phyloP scores from a whole-genome alignment of 106 monocot species.

The Apostasia shenzhenica region DNA sequence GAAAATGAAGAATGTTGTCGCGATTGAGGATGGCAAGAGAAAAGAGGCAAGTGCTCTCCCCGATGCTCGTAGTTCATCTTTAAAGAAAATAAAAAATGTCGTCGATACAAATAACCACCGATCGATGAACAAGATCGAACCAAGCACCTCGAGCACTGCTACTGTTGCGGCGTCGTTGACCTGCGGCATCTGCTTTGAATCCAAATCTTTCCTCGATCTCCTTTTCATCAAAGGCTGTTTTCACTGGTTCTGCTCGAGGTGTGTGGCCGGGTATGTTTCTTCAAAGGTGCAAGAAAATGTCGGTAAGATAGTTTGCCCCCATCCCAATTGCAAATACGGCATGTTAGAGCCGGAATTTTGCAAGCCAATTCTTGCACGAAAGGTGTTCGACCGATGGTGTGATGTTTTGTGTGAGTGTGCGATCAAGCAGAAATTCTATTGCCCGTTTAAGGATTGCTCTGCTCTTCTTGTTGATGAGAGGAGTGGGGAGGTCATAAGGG shows the following conservation, averaged over 20 bases:
- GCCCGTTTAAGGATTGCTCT: conserved; percentile 15
- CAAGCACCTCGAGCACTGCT: background rate
- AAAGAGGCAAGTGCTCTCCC: no score
- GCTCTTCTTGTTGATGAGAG: background rate
- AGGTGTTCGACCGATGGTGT: conserved; percentile 11
- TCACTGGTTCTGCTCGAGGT: conserved; percentile 3
- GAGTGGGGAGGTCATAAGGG: background rate
- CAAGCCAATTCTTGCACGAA: background rate
- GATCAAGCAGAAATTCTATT: conserved; percentile 2
- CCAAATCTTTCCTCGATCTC: background rate
- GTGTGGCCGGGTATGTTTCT: background rate
- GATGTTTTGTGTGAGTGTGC: conserved; percentile 1
- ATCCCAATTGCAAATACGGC: background rate
- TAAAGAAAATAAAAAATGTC: background rate
- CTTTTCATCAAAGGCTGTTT: conserved; percentile 1
- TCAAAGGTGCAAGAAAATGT: conserved; percentile 7
- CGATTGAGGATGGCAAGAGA: background rate
- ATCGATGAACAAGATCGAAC: background rate
- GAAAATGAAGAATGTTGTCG: background rate
- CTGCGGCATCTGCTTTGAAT: conserved; percentile 11
- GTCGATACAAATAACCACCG: background rate
- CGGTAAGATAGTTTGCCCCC: conserved; percentile 2
- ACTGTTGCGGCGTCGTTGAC: background rate
- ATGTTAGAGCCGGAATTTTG: conserved; percentile 4
- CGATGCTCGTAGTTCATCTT: background rate